Percentiles rank a stretch among this genome's conserved stretches.
Evolutionary conservation across 164 flowering plant species (phyloP).

Genomic region (Piper longum): DNA sequence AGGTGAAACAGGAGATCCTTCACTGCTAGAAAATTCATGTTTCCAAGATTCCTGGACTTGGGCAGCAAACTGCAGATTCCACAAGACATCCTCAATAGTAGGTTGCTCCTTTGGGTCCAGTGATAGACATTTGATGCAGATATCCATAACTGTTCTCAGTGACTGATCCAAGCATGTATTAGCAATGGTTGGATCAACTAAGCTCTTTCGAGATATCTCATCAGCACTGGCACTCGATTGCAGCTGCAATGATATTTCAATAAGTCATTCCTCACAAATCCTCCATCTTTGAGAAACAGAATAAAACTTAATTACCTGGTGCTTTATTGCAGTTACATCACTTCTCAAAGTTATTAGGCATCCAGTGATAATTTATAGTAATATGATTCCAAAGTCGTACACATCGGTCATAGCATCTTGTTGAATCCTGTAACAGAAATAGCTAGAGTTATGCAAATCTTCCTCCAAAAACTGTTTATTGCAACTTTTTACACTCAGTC

Average conservation of each 20-base stretch:
- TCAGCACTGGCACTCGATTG: constrained; percentile 28
- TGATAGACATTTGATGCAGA: constrained; percentile 48
- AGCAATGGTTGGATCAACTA: constrained; percentile 34
- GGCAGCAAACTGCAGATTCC: constrained; percentile 97
- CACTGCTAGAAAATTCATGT: constrained; percentile 51
- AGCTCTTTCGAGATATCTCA: constrained; percentile 31
- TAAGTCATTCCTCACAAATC: too few relatives aligned
- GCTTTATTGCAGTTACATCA: constrained; percentile 36
- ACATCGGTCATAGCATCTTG: constrained; percentile 45
- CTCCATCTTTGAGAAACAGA: background rate
- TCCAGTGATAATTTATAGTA: constrained; percentile 65
- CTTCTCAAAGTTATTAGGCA: constrained; percentile 26
- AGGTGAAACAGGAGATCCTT: constrained; percentile 38
- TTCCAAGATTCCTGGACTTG: constrained; percentile 77
- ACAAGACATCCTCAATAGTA: constrained; percentile 78
- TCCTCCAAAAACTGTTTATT: background rate
- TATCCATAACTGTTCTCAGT: constrained; percentile 58
- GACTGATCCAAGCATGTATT: constrained; percentile 47
- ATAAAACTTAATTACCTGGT: constrained; percentile 26
- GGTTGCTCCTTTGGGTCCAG: constrained; percentile 61
- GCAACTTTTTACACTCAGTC: background rate
- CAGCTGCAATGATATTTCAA: constrained; percentile 22
- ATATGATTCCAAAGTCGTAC: constrained; percentile 70
- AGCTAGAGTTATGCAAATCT: background rate
- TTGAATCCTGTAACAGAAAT: constrained; percentile 26